Base-by-base conservation (phyloP, 805 yeast species). In the Sugiyamaella qingdaonensis region DNA sequence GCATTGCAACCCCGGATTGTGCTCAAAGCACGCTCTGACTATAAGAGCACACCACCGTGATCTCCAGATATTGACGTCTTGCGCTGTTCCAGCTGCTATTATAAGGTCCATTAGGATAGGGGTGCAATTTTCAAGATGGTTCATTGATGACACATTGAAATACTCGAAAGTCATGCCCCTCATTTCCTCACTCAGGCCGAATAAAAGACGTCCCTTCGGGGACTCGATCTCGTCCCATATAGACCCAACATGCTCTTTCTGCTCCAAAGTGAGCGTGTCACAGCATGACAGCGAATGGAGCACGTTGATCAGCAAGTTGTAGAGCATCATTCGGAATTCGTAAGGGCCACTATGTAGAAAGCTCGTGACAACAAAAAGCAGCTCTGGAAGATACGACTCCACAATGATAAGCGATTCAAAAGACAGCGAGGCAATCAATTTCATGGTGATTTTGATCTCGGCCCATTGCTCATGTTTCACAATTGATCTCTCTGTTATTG, bases 381-480 rank as follows among this genome's bases (percentile, higher is more conserved):
- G 76, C 62, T 89, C 95, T 10, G 91, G 85, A 57, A 88, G 68
- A 64, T 53, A 64, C 46, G 49, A 51, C 33, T 57, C 56, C 2
- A 57, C 62, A 16, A 62, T 50, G 11, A 49, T 37, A 4, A 58
- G 47, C 0, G 88, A 78, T 64, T 88, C 90, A 70, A 88, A 89
- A 56, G 88, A 82, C 34, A 88, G 64, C 7, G 82, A 79, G 1
- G 85, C 78, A 42, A 83, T 72, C 48, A 86, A 77, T 59, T 80
- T 80, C 8, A 85, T 80, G 60, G 88, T 68, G 9, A 88, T 84
- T 10, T 81, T 78, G 7, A 88, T 76, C 64, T 88, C 95, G 49
- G 85, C 76, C 82, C 92, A 84, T 58, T 78, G 77, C 13, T 79
- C 75, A 52, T 78, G 81, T 19, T 78, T 71, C 51, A 79, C 80